Conservation (phyloP, 2,329 filamentous ascomycete genomes). For the Xylariaceae sp. region DNA sequence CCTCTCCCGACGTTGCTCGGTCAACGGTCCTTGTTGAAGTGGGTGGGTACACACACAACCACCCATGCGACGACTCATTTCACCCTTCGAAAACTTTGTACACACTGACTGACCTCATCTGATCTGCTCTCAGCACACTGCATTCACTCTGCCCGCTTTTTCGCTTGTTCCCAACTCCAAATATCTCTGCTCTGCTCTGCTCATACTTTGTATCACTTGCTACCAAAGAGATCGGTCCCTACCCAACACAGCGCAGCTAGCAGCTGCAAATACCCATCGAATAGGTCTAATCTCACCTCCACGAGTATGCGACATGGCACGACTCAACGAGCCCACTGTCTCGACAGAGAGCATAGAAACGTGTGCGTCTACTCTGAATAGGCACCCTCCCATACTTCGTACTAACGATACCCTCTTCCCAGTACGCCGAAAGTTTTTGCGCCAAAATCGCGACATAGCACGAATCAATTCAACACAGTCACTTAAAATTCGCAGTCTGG, state of each 20-base stretch:
- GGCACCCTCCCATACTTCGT: too few relatives aligned
- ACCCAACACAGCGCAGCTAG: too few relatives aligned
- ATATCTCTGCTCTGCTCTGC: neutral
- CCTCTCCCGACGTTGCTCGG: neutral
- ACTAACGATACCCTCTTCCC: slow-evolving; percentile 1
- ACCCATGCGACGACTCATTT: slow-evolving; percentile 19
- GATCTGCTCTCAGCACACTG: slow-evolving; percentile 1
- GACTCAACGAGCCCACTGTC: slow-evolving; percentile 70
- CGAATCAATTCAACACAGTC: slow-evolving; percentile 74
- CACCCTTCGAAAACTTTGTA: slow-evolving; percentile 5
- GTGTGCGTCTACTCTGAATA: slow-evolving; percentile 45
- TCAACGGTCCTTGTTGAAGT: slow-evolving; percentile 16
- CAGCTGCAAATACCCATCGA: slow-evolving; percentile 3
- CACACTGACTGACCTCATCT: slow-evolving; percentile 1
- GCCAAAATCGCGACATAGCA: slow-evolving; percentile 81
- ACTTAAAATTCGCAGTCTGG: slow-evolving; percentile 69
- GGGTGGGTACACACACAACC: slow-evolving; percentile 9
- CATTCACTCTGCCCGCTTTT: neutral
- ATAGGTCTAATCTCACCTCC: neutral
- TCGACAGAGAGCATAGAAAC: slow-evolving; percentile 67
- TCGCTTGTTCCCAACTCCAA: too few relatives aligned
- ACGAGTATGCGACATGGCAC: slow-evolving; percentile 59
- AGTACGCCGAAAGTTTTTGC: slow-evolving; percentile 76
- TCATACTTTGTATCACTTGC: neutral
- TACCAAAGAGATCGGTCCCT: too few relatives aligned